Evolutionary conservation across 1,284 basidiomycete species (phyloP).

Genomic region (Ganoderma lucidum): DNA sequence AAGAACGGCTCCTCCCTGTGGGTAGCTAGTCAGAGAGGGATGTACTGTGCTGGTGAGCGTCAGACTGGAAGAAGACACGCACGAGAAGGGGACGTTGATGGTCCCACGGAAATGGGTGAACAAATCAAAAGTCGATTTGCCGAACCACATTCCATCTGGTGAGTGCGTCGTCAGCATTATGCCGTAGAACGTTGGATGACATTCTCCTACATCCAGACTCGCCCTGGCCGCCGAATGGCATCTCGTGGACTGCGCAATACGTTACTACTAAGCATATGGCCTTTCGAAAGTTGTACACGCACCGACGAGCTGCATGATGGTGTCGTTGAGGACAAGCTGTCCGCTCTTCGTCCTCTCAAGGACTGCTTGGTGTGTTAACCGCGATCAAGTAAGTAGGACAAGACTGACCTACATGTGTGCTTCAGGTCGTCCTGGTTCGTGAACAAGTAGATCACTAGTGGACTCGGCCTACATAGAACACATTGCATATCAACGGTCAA

Average conservation of each 20-base stretch:
- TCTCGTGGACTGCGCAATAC: slow-evolving; percentile 43
- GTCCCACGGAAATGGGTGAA: slow-evolving; percentile 55
- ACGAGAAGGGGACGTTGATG: slow-evolving; percentile 51
- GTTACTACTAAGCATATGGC: neutral
- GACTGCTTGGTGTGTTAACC: slow-evolving; percentile 45
- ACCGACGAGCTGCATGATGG: slow-evolving; percentile 55
- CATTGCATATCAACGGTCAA: neutral
- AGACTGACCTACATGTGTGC: slow-evolving; percentile 46
- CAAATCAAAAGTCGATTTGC: slow-evolving; percentile 53
- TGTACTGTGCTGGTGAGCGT: neutral
- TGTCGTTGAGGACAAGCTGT: slow-evolving; percentile 61
- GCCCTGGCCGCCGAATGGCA: slow-evolving; percentile 59
- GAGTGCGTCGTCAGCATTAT: neutral
- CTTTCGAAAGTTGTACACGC: slow-evolving; percentile 23
- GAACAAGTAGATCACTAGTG: slow-evolving; percentile 61
- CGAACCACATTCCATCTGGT: slow-evolving; percentile 54
- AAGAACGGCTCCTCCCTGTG: slow-evolving; percentile 43
- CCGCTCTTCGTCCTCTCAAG: slow-evolving; percentile 58
- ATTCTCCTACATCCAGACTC: slow-evolving; percentile 52
- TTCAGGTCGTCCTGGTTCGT: slow-evolving; percentile 49
- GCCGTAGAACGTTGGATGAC: neutral
- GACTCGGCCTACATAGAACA: slow-evolving; percentile 46
- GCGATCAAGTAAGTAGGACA: slow-evolving; percentile 28
- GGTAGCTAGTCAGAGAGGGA: neutral
- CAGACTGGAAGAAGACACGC: slow-evolving; percentile 19